phyloP scores from a whole-genome alignment of 768 basidiomycete genomes.

The Kwoniella newhampshirensis region DNA sequence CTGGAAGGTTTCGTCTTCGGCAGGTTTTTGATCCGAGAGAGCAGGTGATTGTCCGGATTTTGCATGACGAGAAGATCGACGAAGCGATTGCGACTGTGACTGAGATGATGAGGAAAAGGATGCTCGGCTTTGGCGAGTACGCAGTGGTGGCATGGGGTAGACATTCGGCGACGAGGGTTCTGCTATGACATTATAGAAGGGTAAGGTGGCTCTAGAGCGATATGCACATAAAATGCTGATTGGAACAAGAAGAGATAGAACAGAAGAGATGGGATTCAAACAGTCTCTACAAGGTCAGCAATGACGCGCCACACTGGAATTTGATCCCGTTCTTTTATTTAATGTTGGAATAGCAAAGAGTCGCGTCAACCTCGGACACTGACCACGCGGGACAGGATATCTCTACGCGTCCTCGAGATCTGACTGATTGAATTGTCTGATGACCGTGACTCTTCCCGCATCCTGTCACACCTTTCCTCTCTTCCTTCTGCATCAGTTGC shows the following conservation, averaged over 20 bases:
- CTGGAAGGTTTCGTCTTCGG: slow-evolving; percentile 3
- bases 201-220: not conserved
- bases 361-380: slow-evolving; percentile 8
- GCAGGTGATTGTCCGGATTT: not conserved
- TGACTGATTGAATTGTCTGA: too few relatives aligned
- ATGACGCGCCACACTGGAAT: not conserved
- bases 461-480: not conserved
- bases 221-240: not conserved
- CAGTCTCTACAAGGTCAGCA: too few relatives aligned
- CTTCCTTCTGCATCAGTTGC: not conserved
- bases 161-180: not conserved
- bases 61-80: not conserved
- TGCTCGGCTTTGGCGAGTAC: not conserved
- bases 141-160: not conserved
- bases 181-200: not conserved
- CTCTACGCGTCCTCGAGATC: too few relatives aligned
- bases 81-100: slow-evolving; percentile 7
- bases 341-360: not conserved
- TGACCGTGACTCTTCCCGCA: not conserved
- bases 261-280: not conserved
- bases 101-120: not conserved
- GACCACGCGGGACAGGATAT: not conserved
- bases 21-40: too few relatives aligned
- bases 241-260: not conserved
- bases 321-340: not conserved